Evolutionary conservation across 495 filamentous ascomycete genomes (phyloP).

Genomic region (Lophium mytilinum): DNA sequence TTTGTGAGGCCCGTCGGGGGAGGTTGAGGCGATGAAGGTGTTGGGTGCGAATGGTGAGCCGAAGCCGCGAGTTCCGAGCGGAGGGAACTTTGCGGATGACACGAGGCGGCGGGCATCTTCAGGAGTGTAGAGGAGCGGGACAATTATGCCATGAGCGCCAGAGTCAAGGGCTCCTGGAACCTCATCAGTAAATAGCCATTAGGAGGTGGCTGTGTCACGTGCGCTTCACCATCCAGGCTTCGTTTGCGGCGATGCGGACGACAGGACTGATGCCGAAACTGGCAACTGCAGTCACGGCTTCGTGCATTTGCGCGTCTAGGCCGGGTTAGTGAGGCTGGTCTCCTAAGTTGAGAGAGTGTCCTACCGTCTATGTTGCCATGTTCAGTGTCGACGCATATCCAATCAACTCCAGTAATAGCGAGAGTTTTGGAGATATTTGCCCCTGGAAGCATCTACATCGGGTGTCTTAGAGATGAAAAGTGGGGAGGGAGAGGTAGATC

Average conservation of each 20-base stretch:
- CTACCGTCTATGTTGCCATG: conserved; percentile 72
- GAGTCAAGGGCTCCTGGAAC: conserved; percentile 32
- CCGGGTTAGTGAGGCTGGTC: background rate
- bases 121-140: conserved; percentile 33
- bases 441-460: conserved; percentile 59
- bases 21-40: conserved; percentile 42
- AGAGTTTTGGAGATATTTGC: conserved; percentile 60
- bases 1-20: too few relatives aligned
- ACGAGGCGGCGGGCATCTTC: conserved; percentile 33
- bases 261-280: conserved; percentile 31
- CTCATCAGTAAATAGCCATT: background rate
- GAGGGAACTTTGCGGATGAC: conserved; percentile 34
- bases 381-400: conserved; percentile 68
- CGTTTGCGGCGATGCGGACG: conserved; percentile 34
- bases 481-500: background rate
- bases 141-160: conserved; percentile 37
- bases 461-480: background rate
- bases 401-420: conserved; percentile 60
- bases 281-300: conserved; percentile 55
- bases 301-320: conserved; percentile 70
- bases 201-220: background rate
- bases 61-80: conserved; percentile 31
- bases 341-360: background rate
- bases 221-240: conserved; percentile 40
- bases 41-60: conserved; percentile 46